Percentiles rank a stretch among this genome's conserved stretches.
phyloP scores from a whole-genome alignment of 108 stramenopile genomes.

The Fragilaria radians region DNA sequence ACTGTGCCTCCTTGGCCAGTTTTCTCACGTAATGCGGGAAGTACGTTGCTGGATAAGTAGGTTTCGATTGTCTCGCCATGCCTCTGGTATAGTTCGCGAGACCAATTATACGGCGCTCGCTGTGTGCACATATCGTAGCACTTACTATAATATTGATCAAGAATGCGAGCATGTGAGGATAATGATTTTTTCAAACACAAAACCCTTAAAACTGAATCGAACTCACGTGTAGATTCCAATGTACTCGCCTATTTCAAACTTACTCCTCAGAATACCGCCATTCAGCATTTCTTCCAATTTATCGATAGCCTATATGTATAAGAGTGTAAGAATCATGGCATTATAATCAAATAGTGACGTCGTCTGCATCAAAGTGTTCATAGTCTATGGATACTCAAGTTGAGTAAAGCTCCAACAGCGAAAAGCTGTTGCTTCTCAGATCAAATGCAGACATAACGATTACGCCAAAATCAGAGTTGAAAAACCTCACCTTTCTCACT shows the following conservation, averaged over 20 bases:
- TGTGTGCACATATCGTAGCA: conserved; percentile 99
- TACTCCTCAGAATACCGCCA: conserved; percentile 62
- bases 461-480: no score
- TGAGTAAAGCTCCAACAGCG: no score
- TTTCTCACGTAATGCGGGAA: conserved; percentile 86
- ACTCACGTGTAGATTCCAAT: conserved; percentile 88
- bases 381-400: no score
- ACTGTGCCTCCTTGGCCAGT: conserved; percentile 76
- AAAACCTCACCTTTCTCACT: no score
- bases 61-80: conserved; percentile 92
- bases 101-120: conserved; percentile 98
- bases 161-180: background rate
- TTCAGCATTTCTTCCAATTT: conserved; percentile 87
- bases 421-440: no score
- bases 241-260: conserved; percentile 92
- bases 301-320: conserved; percentile 63
- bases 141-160: conserved; percentile 52
- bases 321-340: background rate
- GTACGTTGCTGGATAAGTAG: conserved; percentile 87
- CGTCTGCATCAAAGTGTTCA: no score
- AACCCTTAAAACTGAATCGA: background rate
- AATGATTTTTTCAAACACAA: background rate
- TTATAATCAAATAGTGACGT: background rate
- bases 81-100: conserved; percentile 93
- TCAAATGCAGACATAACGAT: no score